These are phyloP conservation scores for Trichoderma sp. DNA, from an alignment of 2,329 filamentous ascomycete species.

Conservation along the genomic window DNA sequence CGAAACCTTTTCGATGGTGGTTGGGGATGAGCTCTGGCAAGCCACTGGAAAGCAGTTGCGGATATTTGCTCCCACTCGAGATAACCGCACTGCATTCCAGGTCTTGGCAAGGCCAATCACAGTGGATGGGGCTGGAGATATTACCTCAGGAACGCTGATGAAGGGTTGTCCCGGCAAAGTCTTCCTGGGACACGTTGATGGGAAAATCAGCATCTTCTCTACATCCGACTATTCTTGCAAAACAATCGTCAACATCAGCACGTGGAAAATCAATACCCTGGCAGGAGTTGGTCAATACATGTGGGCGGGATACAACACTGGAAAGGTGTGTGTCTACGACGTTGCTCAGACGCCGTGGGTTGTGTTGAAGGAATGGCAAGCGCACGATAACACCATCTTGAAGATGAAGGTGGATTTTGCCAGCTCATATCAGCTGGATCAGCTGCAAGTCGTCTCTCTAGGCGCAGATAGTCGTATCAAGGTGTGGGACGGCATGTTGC, in stretches of 20 bases:
- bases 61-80: conserved; percentile 71
- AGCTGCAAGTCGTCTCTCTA: conserved; percentile 79
- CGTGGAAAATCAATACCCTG: conserved; percentile 92
- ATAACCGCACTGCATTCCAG: conserved; percentile 69
- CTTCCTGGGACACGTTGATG: conserved; percentile 89
- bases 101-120: conserved; percentile 68
- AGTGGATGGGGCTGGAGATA: conserved; percentile 73
- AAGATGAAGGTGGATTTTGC: conserved; percentile 75
- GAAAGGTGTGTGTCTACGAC: conserved; percentile 92
- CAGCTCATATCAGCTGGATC: conserved; percentile 80
- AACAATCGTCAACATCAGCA: conserved; percentile 78
- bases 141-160: conserved; percentile 78
- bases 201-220: conserved; percentile 92
- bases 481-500: conserved; percentile 87
- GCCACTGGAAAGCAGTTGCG: conserved; percentile 83
- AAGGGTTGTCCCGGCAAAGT: conserved; percentile 73
- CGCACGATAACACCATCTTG: conserved; percentile 78
- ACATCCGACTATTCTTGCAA: conserved; percentile 71
- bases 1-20: conserved; percentile 83
- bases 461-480: conserved; percentile 82
- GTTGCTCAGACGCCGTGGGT: conserved; percentile 78
- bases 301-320: conserved; percentile 94
- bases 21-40: conserved; percentile 83
- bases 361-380: conserved; percentile 91
- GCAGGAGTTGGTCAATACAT: conserved; percentile 76